Evolutionary conservation across 2,329 filamentous ascomycete genomes (phyloP).

Genomic region (Metarhizium humberi): DNA sequence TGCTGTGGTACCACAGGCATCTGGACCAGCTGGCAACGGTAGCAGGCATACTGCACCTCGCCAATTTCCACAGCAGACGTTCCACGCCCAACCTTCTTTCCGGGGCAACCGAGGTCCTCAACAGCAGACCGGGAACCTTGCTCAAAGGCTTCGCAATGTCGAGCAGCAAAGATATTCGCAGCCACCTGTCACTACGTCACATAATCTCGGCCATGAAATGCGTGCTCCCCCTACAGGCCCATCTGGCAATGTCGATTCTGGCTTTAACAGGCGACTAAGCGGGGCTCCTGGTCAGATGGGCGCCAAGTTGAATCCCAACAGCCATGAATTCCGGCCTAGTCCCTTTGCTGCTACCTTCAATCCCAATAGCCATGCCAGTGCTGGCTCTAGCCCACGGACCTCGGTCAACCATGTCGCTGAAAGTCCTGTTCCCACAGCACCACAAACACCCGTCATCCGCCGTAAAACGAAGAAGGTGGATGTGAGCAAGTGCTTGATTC

Average conservation of each 20-base stretch:
- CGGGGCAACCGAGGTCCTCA: constrained; percentile 36
- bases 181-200: constrained; percentile 31
- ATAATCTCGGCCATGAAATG: constrained; percentile 52
- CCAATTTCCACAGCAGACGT: constrained; percentile 36
- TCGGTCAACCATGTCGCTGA: constrained; percentile 41
- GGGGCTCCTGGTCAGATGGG: constrained; percentile 41
- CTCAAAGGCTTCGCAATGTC: constrained; percentile 40
- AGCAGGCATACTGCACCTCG: constrained; percentile 39
- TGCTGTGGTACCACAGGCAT: constrained; percentile 23
- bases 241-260: constrained; percentile 42
- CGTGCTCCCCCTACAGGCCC: constrained; percentile 69
- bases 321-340: constrained; percentile 76
- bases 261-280: constrained; percentile 44
- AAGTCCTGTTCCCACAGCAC: constrained; percentile 12
- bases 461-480: constrained; percentile 67
- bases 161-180: constrained; percentile 43
- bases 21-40: constrained; percentile 12
- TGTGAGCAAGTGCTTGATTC: constrained; percentile 55
- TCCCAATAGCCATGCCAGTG: constrained; percentile 56
- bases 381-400: constrained; percentile 63
- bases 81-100: constrained; percentile 38
- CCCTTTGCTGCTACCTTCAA: constrained; percentile 74
- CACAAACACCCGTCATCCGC: constrained; percentile 40
- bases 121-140: constrained; percentile 35
- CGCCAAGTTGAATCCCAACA: constrained; percentile 55